phyloP scores from a whole-genome alignment of 1,284 basidiomycete species.

The Hypsizygus ulmarius region DNA sequence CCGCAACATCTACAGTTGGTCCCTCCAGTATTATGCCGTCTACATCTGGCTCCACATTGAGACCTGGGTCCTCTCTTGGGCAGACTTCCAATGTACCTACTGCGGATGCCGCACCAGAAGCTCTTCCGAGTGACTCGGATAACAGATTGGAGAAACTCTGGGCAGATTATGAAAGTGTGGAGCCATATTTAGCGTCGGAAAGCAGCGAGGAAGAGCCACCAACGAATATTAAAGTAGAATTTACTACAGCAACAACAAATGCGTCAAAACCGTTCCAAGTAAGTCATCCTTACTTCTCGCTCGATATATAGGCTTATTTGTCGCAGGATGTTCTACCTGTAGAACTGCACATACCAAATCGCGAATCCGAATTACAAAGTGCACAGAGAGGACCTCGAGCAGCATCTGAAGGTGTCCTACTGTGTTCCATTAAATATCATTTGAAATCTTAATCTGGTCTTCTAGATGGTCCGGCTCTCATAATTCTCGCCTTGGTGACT shows the following conservation, averaged over 20 bases:
- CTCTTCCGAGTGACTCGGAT: slow-evolving; percentile 77
- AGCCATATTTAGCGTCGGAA: slow-evolving; percentile 62
- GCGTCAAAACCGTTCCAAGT: slow-evolving; percentile 64
- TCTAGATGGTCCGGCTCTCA: slow-evolving; percentile 40
- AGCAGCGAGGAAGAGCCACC: slow-evolving; percentile 39
- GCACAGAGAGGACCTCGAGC: slow-evolving; percentile 47
- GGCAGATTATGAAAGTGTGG: slow-evolving; percentile 78
- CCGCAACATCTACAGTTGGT: slow-evolving; percentile 24
- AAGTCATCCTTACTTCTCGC: slow-evolving; percentile 16
- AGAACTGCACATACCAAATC: slow-evolving; percentile 71
- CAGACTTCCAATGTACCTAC: slow-evolving; percentile 23
- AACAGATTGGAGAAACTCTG: slow-evolving; percentile 74
- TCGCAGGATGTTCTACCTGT: slow-evolving; percentile 74
- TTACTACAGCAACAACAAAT: slow-evolving; percentile 33
- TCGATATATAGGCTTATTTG: background rate
- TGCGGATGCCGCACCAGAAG: slow-evolving; percentile 33
- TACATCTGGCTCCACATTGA: slow-evolving; percentile 24
- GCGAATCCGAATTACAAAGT: slow-evolving; percentile 51
- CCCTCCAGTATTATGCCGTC: slow-evolving; percentile 30
- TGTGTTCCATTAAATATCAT: background rate
- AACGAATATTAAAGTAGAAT: slow-evolving; percentile 56
- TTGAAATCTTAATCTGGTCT: background rate
- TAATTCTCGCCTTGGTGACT: slow-evolving; percentile 70
- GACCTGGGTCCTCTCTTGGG: slow-evolving; percentile 28
- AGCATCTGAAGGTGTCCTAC: slow-evolving; percentile 56